Evolutionary conservation across 805 yeast species (phyloP).

Genomic region (Teunomyces barrocoloradensis): DNA sequence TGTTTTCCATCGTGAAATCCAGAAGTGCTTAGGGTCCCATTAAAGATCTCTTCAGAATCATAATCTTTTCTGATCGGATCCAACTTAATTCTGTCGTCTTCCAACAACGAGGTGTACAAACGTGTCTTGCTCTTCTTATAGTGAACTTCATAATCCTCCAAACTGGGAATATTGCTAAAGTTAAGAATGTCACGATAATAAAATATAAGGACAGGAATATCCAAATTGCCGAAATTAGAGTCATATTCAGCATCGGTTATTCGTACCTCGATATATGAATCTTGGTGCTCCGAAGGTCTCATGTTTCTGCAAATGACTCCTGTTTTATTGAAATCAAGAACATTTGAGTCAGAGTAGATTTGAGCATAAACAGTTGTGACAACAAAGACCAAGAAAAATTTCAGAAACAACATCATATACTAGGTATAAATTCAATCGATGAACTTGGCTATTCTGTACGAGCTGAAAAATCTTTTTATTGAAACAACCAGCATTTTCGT

Average conservation of each 20-base stretch:
- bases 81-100: constrained; percentile 13
- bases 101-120: constrained; percentile 1
- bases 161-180: constrained; percentile 17
- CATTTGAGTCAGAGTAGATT: background rate
- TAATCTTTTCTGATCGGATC: constrained; percentile 2
- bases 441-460: too few relatives aligned
- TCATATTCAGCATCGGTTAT: constrained; percentile 7
- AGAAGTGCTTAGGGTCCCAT: background rate
- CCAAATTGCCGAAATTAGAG: constrained; percentile 6
- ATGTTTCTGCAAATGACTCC: constrained; percentile 4
- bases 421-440: too few relatives aligned
- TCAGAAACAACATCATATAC: too few relatives aligned
- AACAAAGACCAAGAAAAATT: too few relatives aligned
- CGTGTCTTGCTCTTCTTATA: constrained; percentile 1
- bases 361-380: too few relatives aligned
- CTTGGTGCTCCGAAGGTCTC: background rate
- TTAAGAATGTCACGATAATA: constrained; percentile 21
- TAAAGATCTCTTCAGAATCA: background rate
- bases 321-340: background rate
- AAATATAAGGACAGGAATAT: constrained; percentile 24
- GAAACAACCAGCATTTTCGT: too few relatives aligned
- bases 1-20: background rate
- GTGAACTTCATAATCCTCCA: constrained; percentile 11
- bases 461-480: too few relatives aligned
- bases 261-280: constrained; percentile 10